Evolutionary conservation across 164 flowering plant genomes (phyloP), one percentile per base, ranked within the genome.

Genomic region (Liquidambar formosana): DNA sequence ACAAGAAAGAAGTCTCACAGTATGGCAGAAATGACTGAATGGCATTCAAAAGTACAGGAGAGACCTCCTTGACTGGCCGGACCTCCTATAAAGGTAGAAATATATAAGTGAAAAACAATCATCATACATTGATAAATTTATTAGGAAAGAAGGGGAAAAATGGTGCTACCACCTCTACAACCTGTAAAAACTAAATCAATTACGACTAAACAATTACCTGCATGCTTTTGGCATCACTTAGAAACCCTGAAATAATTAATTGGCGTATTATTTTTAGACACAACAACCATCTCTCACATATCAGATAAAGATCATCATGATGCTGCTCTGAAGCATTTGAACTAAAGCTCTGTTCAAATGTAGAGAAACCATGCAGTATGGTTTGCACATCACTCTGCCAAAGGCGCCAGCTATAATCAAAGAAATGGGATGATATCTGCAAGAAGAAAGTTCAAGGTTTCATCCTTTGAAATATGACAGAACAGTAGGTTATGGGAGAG

Each of bases 361-460:
- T 51, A 62, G 93, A 80, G 64, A 95, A 87, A 74, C 85, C 84
- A 54, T 75, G 81, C 66, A 95, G 68, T 71, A 92, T 85, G 56
- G 84, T 77, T 74, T 89, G 94, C 69, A 83, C 75, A 80, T 95
- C 99, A 71, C 78, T 84, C 84, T 89, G 92, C 99, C 99, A 95
- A 65, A 91, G 90, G 73, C 77, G 85, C 99, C 97, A 95, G 83
- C 90, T 67, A 72, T 79, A 91, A 67, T 91, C 92, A 63, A 95
- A 93, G 71, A 95, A 80, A 57, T 85, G 94, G 66, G 92, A 83
- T 19, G 96, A 80, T 82, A 95, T 93, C 99, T 95, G 97, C 89
- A 75, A 78, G 72, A 66, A 16, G 25, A 64, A 47, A 46, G 14
- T 18, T 13, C 1, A 13, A 11, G 22, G 43, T 10, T 49, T 49